Evolutionary conservation across 768 basidiomycete genomes (phyloP).

Genomic region (Naganishia kalamii): DNA sequence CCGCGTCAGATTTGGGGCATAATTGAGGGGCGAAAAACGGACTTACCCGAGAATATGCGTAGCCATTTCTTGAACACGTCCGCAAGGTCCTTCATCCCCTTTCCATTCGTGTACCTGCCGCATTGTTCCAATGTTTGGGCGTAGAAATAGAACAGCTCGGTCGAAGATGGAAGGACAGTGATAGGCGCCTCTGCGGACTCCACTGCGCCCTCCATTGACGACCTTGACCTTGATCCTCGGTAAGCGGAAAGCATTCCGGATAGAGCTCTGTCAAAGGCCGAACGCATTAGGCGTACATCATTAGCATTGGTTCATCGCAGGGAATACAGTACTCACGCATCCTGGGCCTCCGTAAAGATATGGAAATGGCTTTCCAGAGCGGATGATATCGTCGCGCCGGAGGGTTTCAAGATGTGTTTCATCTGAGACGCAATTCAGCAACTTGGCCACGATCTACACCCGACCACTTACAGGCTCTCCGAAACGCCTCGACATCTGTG

Average conservation of each 20-base stretch:
- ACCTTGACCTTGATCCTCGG: slow-evolving; percentile 58
- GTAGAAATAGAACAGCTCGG: slow-evolving; percentile 95
- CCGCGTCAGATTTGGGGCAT: slow-evolving; percentile 18
- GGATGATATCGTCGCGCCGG: slow-evolving; percentile 56
- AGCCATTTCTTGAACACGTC: slow-evolving; percentile 89
- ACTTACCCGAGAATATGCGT: slow-evolving; percentile 57
- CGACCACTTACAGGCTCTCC: slow-evolving; percentile 53
- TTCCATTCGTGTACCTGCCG: slow-evolving; percentile 77
- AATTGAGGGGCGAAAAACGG: slow-evolving; percentile 20
- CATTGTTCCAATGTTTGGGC: slow-evolving; percentile 91
- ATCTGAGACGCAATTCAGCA: slow-evolving; percentile 25
- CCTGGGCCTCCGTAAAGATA: slow-evolving; percentile 92
- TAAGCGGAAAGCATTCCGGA: slow-evolving; percentile 84
- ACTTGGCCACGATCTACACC: not conserved
- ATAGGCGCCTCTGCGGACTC: slow-evolving; percentile 52
- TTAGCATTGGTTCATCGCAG: not conserved
- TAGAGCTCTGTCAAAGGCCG: slow-evolving; percentile 60
- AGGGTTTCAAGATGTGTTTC: slow-evolving; percentile 29
- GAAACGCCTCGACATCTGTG: slow-evolving; percentile 73
- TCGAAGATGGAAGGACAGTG: slow-evolving; percentile 83
- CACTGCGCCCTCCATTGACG: slow-evolving; percentile 59
- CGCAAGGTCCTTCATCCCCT: slow-evolving; percentile 73
- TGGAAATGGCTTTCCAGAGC: slow-evolving; percentile 88
- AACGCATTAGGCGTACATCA: not conserved
- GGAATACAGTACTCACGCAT: slow-evolving; percentile 49